Evolutionary conservation across 2,329 filamentous ascomycete species (phyloP).

Genomic region (Penicillium psychrosexuale): DNA sequence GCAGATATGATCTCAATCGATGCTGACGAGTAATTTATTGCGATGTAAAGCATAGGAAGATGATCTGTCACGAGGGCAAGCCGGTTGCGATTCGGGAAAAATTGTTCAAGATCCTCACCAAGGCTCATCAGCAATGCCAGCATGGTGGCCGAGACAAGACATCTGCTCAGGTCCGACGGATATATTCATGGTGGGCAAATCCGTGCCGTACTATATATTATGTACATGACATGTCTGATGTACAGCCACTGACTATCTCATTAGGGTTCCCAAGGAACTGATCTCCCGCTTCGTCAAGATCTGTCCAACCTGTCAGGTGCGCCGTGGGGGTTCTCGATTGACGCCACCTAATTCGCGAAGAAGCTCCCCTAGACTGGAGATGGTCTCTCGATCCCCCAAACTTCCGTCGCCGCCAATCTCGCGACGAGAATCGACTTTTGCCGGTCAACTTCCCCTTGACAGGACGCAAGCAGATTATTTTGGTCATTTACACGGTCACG

Average conservation of each 20-base stretch:
- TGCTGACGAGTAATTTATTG: conserved; percentile 1
- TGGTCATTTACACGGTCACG: conserved; percentile 24
- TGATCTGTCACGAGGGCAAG: conserved; percentile 52
- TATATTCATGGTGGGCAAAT: conserved; percentile 49
- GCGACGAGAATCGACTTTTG: conserved; percentile 37
- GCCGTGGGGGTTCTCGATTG: conserved; percentile 42
- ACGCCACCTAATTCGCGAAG: conserved; percentile 42
- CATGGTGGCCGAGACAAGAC: conserved; percentile 54
- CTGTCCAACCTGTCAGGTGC: conserved; percentile 50
- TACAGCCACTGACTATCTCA: conserved; percentile 1
- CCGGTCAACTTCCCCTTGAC: conserved; percentile 24
- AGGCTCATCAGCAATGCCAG: conserved; percentile 50
- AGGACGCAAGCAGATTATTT: conserved; percentile 32
- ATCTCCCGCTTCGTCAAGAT: conserved; percentile 53
- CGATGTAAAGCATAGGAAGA: conserved; percentile 33
- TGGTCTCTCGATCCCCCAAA: conserved; percentile 33
- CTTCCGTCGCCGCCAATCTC: conserved; percentile 38
- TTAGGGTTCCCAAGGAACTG: conserved; percentile 51
- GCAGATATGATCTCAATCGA: neutral
- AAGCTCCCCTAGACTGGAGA: conserved; percentile 38
- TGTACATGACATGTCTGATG: neutral
- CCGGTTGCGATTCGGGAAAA: conserved; percentile 54
- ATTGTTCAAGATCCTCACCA: conserved; percentile 51
- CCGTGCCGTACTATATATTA: neutral
- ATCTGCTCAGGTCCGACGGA: conserved; percentile 49